Evolutionary conservation across 2,329 filamentous ascomycete species (phyloP).

Genomic region (Trichoderma koningii): DNA sequence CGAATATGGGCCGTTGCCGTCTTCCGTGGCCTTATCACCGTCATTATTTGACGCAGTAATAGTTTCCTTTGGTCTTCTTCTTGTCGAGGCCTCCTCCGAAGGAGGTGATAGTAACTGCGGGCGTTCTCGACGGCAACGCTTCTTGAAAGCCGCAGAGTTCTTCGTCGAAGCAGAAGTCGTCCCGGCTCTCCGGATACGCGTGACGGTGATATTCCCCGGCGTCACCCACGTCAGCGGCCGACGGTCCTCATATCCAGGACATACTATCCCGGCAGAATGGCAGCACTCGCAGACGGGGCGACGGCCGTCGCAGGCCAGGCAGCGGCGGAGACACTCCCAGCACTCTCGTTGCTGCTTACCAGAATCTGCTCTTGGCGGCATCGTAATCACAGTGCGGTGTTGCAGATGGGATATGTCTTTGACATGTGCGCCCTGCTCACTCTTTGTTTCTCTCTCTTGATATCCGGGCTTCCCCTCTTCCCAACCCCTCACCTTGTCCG

Average conservation of each 20-base stretch:
- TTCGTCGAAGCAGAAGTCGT: not conserved
- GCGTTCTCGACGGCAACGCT: not conserved
- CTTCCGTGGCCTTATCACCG: not conserved
- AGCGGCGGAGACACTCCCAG: constrained; percentile 46
- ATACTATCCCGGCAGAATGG: constrained; percentile 37
- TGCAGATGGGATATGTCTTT: not conserved
- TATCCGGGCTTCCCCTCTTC: not conserved
- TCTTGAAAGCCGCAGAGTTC: not conserved
- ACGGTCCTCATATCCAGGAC: constrained; percentile 44
- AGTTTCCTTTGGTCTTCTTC: too few species aligned
- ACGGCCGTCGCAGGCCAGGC: constrained; percentile 44
- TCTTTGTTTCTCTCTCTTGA: too few species aligned
- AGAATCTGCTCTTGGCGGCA: not conserved
- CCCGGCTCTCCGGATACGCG: constrained; percentile 3
- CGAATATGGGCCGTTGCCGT: not conserved
- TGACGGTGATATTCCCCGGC: constrained; percentile 39
- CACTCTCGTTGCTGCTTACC: constrained; percentile 35
- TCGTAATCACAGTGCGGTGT: not conserved
- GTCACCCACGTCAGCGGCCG: constrained; percentile 45
- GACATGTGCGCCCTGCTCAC: too few species aligned
- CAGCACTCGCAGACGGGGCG: constrained; percentile 44
- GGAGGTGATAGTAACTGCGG: not conserved
- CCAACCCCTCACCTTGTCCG: not conserved
- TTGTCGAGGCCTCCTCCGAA: not conserved
- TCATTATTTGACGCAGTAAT: too few species aligned